Conservation (phyloP, 768 basidiomycete genomes). For the Cantharellus anzutake region DNA sequence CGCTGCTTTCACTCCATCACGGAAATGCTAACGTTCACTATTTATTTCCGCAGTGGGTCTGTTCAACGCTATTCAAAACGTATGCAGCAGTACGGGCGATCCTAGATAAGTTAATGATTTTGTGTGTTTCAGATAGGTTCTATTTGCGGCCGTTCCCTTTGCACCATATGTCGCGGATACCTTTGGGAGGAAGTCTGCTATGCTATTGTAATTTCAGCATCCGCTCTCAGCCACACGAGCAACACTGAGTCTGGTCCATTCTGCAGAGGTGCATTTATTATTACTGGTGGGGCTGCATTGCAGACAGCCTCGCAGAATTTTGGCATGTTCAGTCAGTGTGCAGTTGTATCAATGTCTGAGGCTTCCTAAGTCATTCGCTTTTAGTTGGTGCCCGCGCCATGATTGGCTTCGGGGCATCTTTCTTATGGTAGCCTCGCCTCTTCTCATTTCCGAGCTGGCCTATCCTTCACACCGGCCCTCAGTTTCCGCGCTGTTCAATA, state of each 20-base stretch:
- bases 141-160: background rate
- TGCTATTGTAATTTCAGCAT: conserved; percentile 25
- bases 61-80: conserved; percentile 67
- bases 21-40: background rate
- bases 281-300: no score
- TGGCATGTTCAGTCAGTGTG: conserved; percentile 42
- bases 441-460: no score
- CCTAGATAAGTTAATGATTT: conserved; percentile 19
- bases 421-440: conserved; percentile 53
- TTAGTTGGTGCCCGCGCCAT: conserved; percentile 33
- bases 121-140: conserved; percentile 29
- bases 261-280: conserved; percentile 36
- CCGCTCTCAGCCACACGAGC: background rate
- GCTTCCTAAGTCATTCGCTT: conserved; percentile 33
- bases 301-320: conserved; percentile 51
- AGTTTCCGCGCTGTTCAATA: conserved; percentile 62
- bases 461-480: conserved; percentile 70
- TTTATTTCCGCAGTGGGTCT: conserved; percentile 34
- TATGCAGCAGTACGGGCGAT: conserved; percentile 27
- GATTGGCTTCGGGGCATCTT: conserved; percentile 42
- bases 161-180: no score
- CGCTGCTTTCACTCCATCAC: background rate
- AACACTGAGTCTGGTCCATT: background rate
- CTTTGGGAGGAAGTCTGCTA: conserved; percentile 43
- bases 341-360: background rate